Evolutionary conservation across 2,329 filamentous ascomycete genomes (phyloP), one percentile per base, ranked within the genome.

Genomic region (Falciphora oryzae): DNA sequence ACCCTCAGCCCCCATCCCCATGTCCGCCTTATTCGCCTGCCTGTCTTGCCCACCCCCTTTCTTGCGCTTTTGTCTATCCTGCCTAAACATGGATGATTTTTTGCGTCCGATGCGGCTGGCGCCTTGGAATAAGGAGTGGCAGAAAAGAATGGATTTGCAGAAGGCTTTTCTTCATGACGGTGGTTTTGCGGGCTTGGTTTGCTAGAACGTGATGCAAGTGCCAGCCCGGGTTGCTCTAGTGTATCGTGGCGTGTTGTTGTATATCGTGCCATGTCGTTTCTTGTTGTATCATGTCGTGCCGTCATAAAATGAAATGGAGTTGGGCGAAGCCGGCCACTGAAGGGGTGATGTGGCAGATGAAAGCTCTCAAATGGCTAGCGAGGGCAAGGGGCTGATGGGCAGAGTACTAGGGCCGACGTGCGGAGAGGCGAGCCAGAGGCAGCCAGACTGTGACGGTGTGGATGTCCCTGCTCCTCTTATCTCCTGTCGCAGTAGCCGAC

Each of bases 401-500:
- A 60, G 38, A 16, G 14, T 44, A 18, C 16, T 29, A 27, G 2
- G 28, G 38, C 18, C 27, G 44, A 6, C 50, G n/a, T 29, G 38
- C 38, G 38, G 10, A 4, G 38, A 44, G 38, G 38, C 38, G 2
- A 22, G 38, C 2, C 14, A n/a, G 44, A n/a, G 22, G 22, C 22
- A 53, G 11, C 18, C 18, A 53, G 8, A n/a, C 16, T 53, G 18
- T 8, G 44, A 13, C 32, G 16, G 13, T 50, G 27, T 16, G 38
- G 27, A 14, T 44, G 16, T 38, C 27, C 32, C 61, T 31, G 25
- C 35, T 57, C 25, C 57, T 63, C 57, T 68, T 71, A 78, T 68
- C 74, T 75, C 72, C 75, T 75, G 66, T 75, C 74, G 67, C 74
- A 73, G 64, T 75, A 73, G 13, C 73, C 75, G 63, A 75, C 69